These are phyloP conservation scores for Rhododendron molle DNA, from an alignment of 148 eudicot species.

Conservation along the genomic window DNA sequence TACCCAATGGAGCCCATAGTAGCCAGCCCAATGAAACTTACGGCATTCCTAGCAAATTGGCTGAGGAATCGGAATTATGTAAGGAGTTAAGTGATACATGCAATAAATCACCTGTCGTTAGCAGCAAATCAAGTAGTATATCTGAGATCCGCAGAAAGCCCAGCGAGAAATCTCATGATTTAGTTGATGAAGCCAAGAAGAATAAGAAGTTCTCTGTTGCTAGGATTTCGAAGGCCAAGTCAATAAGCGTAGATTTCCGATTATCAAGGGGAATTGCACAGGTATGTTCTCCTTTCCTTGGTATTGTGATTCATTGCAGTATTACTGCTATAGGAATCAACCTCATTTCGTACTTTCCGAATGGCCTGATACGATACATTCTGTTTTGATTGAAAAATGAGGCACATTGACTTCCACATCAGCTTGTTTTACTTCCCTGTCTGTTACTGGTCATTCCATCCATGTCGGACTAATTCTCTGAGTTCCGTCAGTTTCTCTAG, in stretches of 20 bases:
- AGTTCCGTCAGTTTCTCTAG: neutral
- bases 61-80: conserved; percentile 38
- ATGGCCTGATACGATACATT: neutral
- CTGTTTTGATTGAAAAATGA: neutral
- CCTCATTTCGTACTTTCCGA: neutral
- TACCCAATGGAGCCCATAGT: conserved; percentile 13
- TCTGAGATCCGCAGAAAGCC: conserved; percentile 36
- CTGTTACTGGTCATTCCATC: neutral
- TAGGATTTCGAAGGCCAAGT: conserved; percentile 73
- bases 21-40: conserved; percentile 16
- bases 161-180: conserved; percentile 37
- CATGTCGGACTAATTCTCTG: neutral
- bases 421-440: neutral
- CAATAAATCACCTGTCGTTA: conserved; percentile 18
- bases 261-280: conserved; percentile 92
- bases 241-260: conserved; percentile 87
- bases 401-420: neutral
- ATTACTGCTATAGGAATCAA: neutral
- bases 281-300: conserved; percentile 38
- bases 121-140: conserved; percentile 41
- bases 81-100: conserved; percentile 20
- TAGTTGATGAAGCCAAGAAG: conserved; percentile 53
- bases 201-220: conserved; percentile 61
- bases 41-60: conserved; percentile 14
- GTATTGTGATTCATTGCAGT: neutral